Evolutionary conservation across 345 rosid species (phyloP).

Genomic region (Mercurialis annua): DNA sequence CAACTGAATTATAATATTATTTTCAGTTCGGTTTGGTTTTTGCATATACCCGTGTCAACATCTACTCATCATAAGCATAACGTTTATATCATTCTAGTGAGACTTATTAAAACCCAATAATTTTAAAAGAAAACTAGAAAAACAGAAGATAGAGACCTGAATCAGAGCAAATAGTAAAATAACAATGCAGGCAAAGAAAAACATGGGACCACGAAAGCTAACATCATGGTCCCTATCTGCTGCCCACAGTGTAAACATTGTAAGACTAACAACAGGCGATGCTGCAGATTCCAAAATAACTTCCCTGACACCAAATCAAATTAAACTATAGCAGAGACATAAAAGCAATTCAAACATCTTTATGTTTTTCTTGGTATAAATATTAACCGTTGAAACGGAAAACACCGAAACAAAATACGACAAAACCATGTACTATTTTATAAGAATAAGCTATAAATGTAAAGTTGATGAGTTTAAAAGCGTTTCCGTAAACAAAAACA

Average conservation of each 20-base stretch:
- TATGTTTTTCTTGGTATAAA: not conserved
- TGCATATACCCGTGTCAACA: no score
- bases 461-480: no score
- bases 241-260: slow-evolving; percentile 86
- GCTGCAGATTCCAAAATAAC: slow-evolving; percentile 59
- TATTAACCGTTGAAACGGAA: no score
- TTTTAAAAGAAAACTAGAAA: not conserved
- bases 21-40: no score
- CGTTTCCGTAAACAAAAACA: no score
- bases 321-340: not conserved
- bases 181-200: slow-evolving; percentile 54
- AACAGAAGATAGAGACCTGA: slow-evolving; percentile 44
- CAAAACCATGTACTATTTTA: no score
- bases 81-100: slow-evolving; percentile 56
- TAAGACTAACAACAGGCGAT: slow-evolving; percentile 51
- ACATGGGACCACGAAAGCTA: slow-evolving; percentile 76
- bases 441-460: no score
- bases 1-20: no score
- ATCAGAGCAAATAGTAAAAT: slow-evolving; percentile 59
- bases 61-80: slow-evolving; percentile 16
- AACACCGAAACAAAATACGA: no score
- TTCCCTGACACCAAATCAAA: slow-evolving; percentile 40
- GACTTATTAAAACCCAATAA: not conserved
- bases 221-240: slow-evolving; percentile 77
- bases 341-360: not conserved